Base-by-base conservation (phyloP, 1,284 basidiomycete genomes). In the Ceratobasidium theobromae region DNA sequence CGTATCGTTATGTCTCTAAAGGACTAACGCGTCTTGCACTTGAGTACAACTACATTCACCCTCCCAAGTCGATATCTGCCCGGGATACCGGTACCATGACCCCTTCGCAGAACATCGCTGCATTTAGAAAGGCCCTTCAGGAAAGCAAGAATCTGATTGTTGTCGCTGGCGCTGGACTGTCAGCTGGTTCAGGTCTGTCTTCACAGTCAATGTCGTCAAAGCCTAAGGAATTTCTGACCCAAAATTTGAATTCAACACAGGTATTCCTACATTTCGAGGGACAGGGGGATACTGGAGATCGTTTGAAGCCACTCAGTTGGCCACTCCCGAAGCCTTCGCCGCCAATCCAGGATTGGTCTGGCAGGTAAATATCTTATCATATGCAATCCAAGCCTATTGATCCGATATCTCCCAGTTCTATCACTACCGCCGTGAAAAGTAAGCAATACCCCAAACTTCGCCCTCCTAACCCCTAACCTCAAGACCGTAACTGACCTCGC, bases 211-310 rank as follows among this genome's bases (percentile, higher is more conserved):
- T 41, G 28, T 18, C 16, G 5, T 21, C 4, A n/a, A n/a, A n/a
- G n/a, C n/a, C n/a, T n/a, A n/a, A n/a, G n/a, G n/a, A n/a, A n/a
- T n/a, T n/a, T n/a, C 35, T 21, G 11, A 14, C 5, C 4, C 18
- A 49, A 41, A 41, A 33, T 18, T 4, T 45, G n/a, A 27, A 18
- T 21, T 30, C 52, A 33, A 32, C 28, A 23, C n/a, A 83, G 84
- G 85, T 1, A 86, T 87, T 18, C 80, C 84, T 3, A 87, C 85
- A 0, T 87, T 85, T 73, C 75, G 85, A 72, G 85, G 82, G 11
- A 76, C 79, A 16, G 85, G 85, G 38, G 85, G 85, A 0, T 71
- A 85, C 68, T 87, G 86, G 86, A 76, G 83, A 40, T 79, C 78
- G 66, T 81, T 84, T 71, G 78, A 87, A 71, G 82, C 83, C 1